A percentile compares a stretch with the other conserved stretches of the same genome.
phyloP scores from a whole-genome alignment of 352 stramenopile species.

The Phytophthora megakarya region DNA sequence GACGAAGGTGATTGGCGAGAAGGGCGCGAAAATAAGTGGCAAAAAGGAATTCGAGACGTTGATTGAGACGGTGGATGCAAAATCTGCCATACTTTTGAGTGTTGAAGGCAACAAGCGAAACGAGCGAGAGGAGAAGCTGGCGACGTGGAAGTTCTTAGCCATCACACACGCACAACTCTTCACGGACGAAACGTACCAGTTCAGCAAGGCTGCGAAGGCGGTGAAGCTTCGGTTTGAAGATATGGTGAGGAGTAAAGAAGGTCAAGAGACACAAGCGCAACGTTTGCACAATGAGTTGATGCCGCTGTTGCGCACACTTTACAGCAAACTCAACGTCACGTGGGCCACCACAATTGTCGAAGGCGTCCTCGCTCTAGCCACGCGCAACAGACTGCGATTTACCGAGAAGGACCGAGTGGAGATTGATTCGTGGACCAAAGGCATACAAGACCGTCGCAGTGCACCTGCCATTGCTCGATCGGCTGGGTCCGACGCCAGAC shows the following conservation, averaged over 20 bases:
- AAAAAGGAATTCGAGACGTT: conserved; percentile 61
- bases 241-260: conserved; percentile 20
- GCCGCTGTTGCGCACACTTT: conserved; percentile 68
- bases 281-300: conserved; percentile 52
- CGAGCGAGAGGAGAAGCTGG: conserved; percentile 26
- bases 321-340: conserved; percentile 45
- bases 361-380: conserved; percentile 53
- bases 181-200: conserved; percentile 84
- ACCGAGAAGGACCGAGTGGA: conserved; percentile 45
- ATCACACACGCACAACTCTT: conserved; percentile 73
- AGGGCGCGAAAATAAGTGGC: conserved; percentile 49
- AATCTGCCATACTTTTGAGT: conserved; percentile 35
- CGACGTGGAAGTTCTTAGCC: conserved; percentile 59
- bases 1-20: conserved; percentile 48
- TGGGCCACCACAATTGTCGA: conserved; percentile 76
- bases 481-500: conserved; percentile 59
- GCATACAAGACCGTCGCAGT: conserved; percentile 56
- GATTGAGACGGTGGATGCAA: conserved; percentile 45
- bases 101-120: conserved; percentile 6
- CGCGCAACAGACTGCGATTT: conserved; percentile 63
- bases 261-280: conserved; percentile 8
- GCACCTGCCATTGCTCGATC: conserved; percentile 41
- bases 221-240: conserved; percentile 60
- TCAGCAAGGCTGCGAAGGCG: conserved; percentile 68
- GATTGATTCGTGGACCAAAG: conserved; percentile 72